Evolutionary conservation across 179 eudicot genomes (phyloP), one percentile per base, ranked within the genome.

Genomic region (Pouteria campechiana): DNA sequence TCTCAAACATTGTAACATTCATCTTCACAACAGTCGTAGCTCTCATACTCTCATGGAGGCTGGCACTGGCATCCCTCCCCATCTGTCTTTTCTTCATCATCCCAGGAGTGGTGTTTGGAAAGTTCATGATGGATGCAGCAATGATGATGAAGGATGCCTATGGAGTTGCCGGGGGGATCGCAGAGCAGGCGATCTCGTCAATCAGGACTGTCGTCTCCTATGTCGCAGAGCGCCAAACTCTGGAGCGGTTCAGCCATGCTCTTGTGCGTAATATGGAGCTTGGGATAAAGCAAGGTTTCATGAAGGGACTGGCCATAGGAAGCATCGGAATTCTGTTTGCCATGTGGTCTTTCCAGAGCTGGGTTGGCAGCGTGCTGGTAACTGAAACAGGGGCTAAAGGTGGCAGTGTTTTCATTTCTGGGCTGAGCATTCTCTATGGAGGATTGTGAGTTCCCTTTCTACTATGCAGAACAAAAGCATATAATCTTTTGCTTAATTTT

Each of bases 151-250:
- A 60, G 30, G 68, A 60, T 59, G 67, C 74, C 2, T 67, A 67
- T 23, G 67, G 53, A 10, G 58, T 59, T 4, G 68, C 68, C 0
- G 70, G 70, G 16, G 61, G 64, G 9, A 46, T 72, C 14, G 74
- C 66, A 16, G 74, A 72, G 27, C 78, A 72, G 39, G 63, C 74
- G 10, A 56, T 68, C 40, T 72, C 78, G 24, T 67, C 74, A 2
- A 40, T 72, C 13, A 57, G 74, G 4, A 68, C 70, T 1, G 74
- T 67, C 6, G 67, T 67, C 45, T 72, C 78, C 2, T 72, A 54
- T 19, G 78, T 67, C 8, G 78, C 64, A 11, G 70, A 72, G 48
- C 27, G 11, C 3, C 58, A 63, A 30, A 67, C 78, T 4, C 30
- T 67, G 3, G 38, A 51, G 16, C 59, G 58, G 42, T 72, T 72